These are phyloP conservation scores for Petrea volubilis DNA, from an alignment of 257 asterid species.

Conservation along the genomic window DNA sequence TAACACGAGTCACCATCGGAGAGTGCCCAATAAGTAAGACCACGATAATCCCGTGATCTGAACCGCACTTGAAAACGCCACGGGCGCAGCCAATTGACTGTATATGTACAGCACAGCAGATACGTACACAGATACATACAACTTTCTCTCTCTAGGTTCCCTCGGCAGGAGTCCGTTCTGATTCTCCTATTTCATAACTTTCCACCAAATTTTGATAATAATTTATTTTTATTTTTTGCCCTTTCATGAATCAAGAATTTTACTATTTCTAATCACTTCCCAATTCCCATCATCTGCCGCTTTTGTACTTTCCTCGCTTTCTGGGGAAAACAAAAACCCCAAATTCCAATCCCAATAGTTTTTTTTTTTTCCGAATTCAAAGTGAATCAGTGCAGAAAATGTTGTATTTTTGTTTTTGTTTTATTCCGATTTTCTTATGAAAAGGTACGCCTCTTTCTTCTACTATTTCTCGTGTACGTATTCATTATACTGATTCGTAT, in stretches of 20 bases:
- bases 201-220: constrained; percentile 7
- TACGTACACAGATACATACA: not conserved
- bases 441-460: constrained; percentile 24
- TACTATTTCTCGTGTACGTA: not conserved
- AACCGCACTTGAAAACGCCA: constrained; percentile 15
- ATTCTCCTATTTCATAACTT: constrained; percentile 13
- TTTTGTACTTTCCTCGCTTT: constrained; percentile 25
- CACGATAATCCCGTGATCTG: constrained; percentile 7
- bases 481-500: constrained; percentile 21
- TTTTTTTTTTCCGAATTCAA: constrained; percentile 22
- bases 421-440: constrained; percentile 2
- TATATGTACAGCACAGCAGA: constrained; percentile 11
- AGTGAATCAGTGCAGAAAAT: constrained; percentile 28
- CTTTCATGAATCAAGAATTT: not conserved
- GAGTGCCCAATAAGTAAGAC: not conserved
- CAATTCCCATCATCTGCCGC: constrained; percentile 27
- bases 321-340: constrained; percentile 17
- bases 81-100: not conserved
- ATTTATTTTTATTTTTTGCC: not conserved
- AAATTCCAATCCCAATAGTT: not conserved
- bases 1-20: not conserved
- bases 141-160: constrained; percentile 30
- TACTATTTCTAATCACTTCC: constrained; percentile 14
- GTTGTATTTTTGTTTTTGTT: constrained; percentile 1
- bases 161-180: constrained; percentile 19